phyloP scores from a whole-genome alignment of 495 filamentous ascomycete genomes.

The Terfezia boudieri region DNA sequence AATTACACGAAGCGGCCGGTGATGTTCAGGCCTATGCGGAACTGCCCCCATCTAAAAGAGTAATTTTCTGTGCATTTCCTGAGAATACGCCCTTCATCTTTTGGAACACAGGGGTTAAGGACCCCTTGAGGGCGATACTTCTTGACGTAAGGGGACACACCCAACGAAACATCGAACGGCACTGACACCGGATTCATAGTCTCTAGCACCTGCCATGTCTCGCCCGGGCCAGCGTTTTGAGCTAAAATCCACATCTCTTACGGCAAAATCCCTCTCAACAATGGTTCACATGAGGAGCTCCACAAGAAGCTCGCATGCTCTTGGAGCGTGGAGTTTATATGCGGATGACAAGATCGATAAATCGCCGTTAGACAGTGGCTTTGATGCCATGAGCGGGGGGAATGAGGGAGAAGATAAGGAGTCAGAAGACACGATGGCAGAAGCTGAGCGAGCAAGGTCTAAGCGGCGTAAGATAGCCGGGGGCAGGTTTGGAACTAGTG shows the following conservation, averaged over 20 bases:
- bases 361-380: conserved; percentile 31
- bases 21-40: not conserved
- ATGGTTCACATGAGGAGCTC: conserved; percentile 43
- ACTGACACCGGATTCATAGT: not conserved
- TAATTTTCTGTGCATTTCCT: not conserved
- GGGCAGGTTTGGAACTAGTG: conserved; percentile 33
- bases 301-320: conserved; percentile 40
- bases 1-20: not conserved
- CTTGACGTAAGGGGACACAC: not conserved
- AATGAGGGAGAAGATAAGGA: conserved; percentile 12
- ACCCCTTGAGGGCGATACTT: not conserved
- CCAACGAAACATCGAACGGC: no score
- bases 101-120: not conserved
- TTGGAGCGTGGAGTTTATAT: conserved; percentile 61
- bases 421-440: conserved; percentile 17
- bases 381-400: conserved; percentile 18
- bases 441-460: conserved; percentile 12
- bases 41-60: not conserved
- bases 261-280: conserved; percentile 42
- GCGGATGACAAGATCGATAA: conserved; percentile 36
- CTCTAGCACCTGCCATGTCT: conserved; percentile 51
- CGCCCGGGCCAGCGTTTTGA: conserved; percentile 43
- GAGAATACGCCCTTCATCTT: not conserved
- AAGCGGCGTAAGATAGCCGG: conserved; percentile 26
- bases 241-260: conserved; percentile 40